Percentiles rank a stretch among this genome's conserved stretches.
phyloP scores from a whole-genome alignment of 2,329 filamentous ascomycete genomes.

The Geoglossum cookeanum region DNA sequence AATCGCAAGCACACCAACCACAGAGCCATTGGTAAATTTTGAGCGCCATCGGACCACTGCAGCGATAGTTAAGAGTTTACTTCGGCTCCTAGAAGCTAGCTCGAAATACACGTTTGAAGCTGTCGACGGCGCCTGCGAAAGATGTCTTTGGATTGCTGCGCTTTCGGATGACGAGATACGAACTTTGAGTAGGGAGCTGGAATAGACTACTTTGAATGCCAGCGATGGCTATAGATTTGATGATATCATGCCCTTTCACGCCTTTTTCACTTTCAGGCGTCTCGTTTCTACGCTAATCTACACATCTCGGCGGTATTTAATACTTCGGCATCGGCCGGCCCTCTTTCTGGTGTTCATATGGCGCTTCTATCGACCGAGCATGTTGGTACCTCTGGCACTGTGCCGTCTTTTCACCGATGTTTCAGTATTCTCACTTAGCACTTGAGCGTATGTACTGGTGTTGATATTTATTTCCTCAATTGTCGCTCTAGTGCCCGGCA shows the following conservation, averaged over 20 bases:
- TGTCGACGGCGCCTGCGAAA: slow-evolving; percentile 37
- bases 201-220: slow-evolving; percentile 12
- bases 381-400: neutral
- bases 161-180: slow-evolving; percentile 38
- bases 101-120: slow-evolving; percentile 40
- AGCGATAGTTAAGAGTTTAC: slow-evolving; percentile 42
- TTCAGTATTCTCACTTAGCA: neutral
- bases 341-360: neutral
- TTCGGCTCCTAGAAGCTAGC: slow-evolving; percentile 43
- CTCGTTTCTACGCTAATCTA: neutral
- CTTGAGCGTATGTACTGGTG: neutral
- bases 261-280: neutral
- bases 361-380: neutral
- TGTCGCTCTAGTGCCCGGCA: neutral
- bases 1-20: slow-evolving; percentile 26
- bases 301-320: neutral
- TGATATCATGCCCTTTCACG: neutral
- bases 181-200: slow-evolving; percentile 24
- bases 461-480: neutral
- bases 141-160: slow-evolving; percentile 44
- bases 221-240: neutral
- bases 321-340: neutral
- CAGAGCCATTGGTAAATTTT: slow-evolving; percentile 44
- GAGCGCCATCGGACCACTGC: slow-evolving; percentile 47
- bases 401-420: neutral